Percentiles rank a stretch among this genome's conserved stretches.
Conservation (phyloP, 352 stramenopile species). For the Phytophthora pisi region DNA sequence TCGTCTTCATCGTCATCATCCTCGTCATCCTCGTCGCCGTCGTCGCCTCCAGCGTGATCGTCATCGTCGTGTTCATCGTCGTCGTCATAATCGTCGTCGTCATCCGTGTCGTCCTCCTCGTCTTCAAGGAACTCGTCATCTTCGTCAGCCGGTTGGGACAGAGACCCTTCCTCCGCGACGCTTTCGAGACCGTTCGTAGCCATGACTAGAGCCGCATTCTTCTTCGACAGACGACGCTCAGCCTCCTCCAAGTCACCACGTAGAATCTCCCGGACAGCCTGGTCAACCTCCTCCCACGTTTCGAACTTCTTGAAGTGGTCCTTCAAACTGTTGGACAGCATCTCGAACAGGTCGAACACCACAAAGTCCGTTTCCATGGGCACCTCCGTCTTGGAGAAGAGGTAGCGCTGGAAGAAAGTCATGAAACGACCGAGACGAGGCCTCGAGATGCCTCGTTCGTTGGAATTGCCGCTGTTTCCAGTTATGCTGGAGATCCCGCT, state of each 20-base stretch:
- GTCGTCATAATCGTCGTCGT: constrained; percentile 64
- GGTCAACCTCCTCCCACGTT: constrained; percentile 80
- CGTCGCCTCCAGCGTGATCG: constrained; percentile 37
- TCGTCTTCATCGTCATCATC: constrained; percentile 84
- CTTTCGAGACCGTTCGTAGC: constrained; percentile 37
- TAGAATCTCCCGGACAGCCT: constrained; percentile 59
- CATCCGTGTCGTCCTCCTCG: constrained; percentile 62
- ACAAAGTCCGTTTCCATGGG: constrained; percentile 95
- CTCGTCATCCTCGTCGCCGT: constrained; percentile 59
- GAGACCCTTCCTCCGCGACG: constrained; percentile 40
- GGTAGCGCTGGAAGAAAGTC: constrained; percentile 95
- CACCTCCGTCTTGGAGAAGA: constrained; percentile 95
- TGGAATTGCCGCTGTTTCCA: constrained; percentile 29
- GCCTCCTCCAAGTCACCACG: constrained; percentile 70
- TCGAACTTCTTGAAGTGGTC: constrained; percentile 76
- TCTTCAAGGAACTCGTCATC: constrained; percentile 49
- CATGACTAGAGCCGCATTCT: constrained; percentile 50
- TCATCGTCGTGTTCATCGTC: constrained; percentile 69
- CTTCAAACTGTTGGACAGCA: constrained; percentile 55
- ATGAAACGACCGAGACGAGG: constrained; percentile 91
- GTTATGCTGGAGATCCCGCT: constrained; percentile 20
- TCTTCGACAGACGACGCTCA: constrained; percentile 68
- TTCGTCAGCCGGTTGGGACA: constrained; percentile 46
- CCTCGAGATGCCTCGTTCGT: constrained; percentile 87
- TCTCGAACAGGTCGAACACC: constrained; percentile 84